Conservation (phyloP, 352 stramenopile genomes). For the Pythium dissotocum region DNA sequence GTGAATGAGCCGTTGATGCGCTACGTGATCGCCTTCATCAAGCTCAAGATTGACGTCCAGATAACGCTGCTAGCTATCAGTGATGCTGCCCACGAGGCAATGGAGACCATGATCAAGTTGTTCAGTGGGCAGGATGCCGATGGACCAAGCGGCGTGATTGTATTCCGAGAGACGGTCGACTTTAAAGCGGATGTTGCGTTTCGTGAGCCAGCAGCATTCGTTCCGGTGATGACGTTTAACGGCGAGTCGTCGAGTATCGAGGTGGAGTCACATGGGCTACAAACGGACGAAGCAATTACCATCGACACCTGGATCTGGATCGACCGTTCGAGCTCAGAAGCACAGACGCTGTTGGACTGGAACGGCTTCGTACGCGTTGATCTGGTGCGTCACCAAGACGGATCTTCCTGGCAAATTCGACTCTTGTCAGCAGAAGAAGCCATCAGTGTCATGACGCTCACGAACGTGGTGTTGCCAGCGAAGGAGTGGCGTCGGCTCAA, state of each 20-base stretch:
- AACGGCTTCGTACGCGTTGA: constrained; percentile 7
- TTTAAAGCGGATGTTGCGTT: constrained; percentile 23
- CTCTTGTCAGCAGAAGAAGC: not conserved
- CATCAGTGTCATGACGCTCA: constrained; percentile 18
- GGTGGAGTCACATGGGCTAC: constrained; percentile 9
- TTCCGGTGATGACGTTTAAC: constrained; percentile 8
- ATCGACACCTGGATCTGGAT: constrained; percentile 48
- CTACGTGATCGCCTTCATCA: constrained; percentile 32
- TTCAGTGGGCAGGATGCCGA: not conserved
- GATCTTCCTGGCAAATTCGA: constrained; percentile 9
- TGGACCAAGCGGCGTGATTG: not conserved
- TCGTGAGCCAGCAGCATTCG: not conserved
- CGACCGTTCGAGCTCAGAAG: not conserved
- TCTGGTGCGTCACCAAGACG: constrained; percentile 4
- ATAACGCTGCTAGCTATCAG: not conserved
- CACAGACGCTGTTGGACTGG: constrained; percentile 19
- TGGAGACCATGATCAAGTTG: not conserved
- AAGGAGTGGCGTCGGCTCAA: constrained; percentile 12
- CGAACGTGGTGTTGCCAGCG: not conserved
- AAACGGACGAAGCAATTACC: constrained; percentile 27
- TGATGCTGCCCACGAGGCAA: not conserved
- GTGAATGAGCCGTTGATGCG: constrained; percentile 20
- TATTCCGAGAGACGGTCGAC: not conserved
- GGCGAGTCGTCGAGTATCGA: constrained; percentile 10
- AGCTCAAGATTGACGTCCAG: constrained; percentile 28